Conservation (phyloP, 2,329 filamentous ascomycete genomes). For the Exophiala alcalophila region DNA sequence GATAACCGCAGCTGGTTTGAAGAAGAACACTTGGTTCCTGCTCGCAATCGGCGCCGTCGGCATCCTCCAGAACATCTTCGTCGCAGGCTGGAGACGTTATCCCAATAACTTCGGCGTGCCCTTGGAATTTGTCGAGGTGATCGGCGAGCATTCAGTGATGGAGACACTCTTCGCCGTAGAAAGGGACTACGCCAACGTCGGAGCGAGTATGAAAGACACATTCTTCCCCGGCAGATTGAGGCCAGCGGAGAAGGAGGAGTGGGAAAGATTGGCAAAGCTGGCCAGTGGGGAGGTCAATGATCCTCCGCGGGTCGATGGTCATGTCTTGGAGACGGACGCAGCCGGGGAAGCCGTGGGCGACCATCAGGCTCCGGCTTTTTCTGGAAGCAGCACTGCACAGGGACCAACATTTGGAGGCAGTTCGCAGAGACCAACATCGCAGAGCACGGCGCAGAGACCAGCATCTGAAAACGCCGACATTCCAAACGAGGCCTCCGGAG, state of each 20-base stretch:
- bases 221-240: constrained; percentile 34
- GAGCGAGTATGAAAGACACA: constrained; percentile 33
- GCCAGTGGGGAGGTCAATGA: too few species aligned
- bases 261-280: too few species aligned
- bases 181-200: constrained; percentile 34
- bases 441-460: too few species aligned
- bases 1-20: constrained; percentile 38
- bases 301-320: too few species aligned
- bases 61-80: constrained; percentile 40
- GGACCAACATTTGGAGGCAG: too few species aligned
- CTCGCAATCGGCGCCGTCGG: constrained; percentile 39
- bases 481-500: too few species aligned
- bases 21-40: constrained; percentile 38
- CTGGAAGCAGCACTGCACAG: too few species aligned
- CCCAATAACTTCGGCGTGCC: constrained; percentile 36
- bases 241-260: constrained; percentile 12
- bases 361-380: too few species aligned
- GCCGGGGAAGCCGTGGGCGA: too few species aligned
- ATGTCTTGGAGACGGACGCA: too few species aligned
- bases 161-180: constrained; percentile 34
- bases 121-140: constrained; percentile 31
- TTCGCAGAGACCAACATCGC: too few species aligned
- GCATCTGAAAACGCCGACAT: too few species aligned
- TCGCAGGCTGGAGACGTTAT: constrained; percentile 33
- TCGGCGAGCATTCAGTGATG: constrained; percentile 37